Evolutionary conservation across 176 grass and related monocot species (phyloP), one percentile per base, ranked within the genome.

Genomic region (Triticum timopheevii): DNA sequence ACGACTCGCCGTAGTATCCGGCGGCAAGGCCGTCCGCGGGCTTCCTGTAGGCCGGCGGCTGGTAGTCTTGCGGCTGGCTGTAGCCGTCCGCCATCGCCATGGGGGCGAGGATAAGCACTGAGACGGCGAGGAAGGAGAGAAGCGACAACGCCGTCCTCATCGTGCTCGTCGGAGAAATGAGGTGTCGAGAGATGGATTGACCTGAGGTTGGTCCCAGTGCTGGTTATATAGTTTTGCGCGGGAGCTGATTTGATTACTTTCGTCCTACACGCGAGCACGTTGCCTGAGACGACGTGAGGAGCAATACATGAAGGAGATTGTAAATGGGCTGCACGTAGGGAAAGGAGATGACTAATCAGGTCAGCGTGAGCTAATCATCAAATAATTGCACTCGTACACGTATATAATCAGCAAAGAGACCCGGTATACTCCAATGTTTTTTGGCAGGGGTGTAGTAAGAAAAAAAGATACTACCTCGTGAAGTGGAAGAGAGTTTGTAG

Each of bases 1-100:
- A 93, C 58, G 86, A 89, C 65, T 84, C 34, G 1, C 16, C 0
- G 87, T 95, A 89, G 91, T 85, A 85, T 15, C 11, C 13, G 8
- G 45, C 12, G 61, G 35, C 13, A 0, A 95, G 85, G 4, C 82
- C 81, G 8, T 50, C 78, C 36, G 40, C 85, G 16, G 81, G 16
- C 50, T 44, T 6, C 40, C 27, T 7, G 80, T 90, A 93, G 7
- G 80, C 49, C 36, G 69, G 68, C 67, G 2, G 7, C 13, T 1
- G 8, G 65, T 61, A 2, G 0, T 19, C 10, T 31, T 82, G 80
- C 28, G 45, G 6, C 8, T 13, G 34, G 10, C 20, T 5, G 24
- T 77, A 4, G 20, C 47, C 66, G 25, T 62, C 16, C 35, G 79
- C 44, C 45, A 25, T 52, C 34, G 76, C 83, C 17, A 22, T 8